Base-by-base conservation (phyloP, 2,329 filamentous ascomycete genomes). In the Epichloe coenophiala region DNA sequence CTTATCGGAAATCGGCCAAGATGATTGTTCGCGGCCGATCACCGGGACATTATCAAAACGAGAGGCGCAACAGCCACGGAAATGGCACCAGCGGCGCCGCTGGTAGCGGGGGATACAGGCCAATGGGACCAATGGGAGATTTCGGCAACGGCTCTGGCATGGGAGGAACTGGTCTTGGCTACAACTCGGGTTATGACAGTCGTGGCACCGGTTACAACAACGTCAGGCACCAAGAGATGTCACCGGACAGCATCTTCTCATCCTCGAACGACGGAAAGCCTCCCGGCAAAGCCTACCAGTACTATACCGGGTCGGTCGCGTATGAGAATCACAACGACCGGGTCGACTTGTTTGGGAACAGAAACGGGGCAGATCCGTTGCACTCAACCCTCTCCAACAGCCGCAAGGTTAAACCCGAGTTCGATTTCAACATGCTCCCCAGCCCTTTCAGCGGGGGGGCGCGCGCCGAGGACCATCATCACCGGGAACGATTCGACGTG, bases 21-120 rank as follows among this genome's bases (percentile, higher is more conserved):
- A 87, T 93, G 76, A 88, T 94, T 57, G 87, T 93, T n/a, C 83
- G 88, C 21, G 88, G 88, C 5, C 79, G 87, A 27, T 90, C 85
- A 7, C 87, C 87, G 0, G 87, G 86, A 1, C 88, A 89, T 60
- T 89, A 89, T 65, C 83, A 86, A 60, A 80, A 83, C 43, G 81
- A 84, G 56, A 72, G 83, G 55, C 76, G 83, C 50, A 76, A 80
- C 48, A 87, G 82, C 63, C 75, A 81, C 3, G 80, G 82, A 59
- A 87, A 84, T 59, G 83, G 85, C 3, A 73, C 76, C 2, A 75
- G 75, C 51, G 84, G 85, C 13, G 81, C 82, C 1, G 78, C 80
- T 38, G 78, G 81, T 23, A 76, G 75, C 41, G 75, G 81, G 17
- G 69, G 69, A n/a, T 67, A 60, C 45, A 51, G 54, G 33, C 45